Percentiles rank a stretch among this genome's conserved stretches.
Evolutionary conservation across 148 eudicot genomes (phyloP).

Genomic region (Polygonum aviculare): DNA sequence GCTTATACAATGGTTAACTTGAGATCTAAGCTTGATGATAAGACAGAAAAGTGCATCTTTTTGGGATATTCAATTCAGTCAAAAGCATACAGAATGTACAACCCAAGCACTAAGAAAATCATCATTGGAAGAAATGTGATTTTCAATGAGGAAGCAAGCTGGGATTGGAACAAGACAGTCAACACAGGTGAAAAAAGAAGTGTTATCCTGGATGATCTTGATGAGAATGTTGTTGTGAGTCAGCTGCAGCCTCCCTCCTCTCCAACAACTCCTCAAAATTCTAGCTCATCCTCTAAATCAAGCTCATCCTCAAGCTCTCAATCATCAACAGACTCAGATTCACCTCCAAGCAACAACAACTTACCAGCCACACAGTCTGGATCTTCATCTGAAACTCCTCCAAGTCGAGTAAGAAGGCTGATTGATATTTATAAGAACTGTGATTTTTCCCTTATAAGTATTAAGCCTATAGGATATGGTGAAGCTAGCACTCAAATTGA

Average conservation of each 20-base stretch:
- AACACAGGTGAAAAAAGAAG: no score
- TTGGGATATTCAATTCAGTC: neutral
- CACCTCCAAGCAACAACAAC: neutral
- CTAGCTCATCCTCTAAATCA: no score
- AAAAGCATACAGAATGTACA: slow-evolving; percentile 15
- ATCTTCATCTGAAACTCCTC: neutral
- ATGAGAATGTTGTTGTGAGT: no score
- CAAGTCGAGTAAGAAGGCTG: neutral
- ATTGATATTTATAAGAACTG: neutral
- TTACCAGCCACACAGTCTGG: neutral
- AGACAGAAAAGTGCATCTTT: slow-evolving; percentile 2
- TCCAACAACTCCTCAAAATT: neutral
- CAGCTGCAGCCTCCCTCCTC: no score
- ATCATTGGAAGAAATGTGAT: slow-evolving; percentile 9
- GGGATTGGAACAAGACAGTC: neutral
- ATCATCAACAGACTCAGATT: neutral
- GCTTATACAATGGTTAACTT: neutral
- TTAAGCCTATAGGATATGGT: no score
- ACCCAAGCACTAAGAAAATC: neutral
- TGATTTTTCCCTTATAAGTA: no score
- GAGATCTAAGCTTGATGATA: slow-evolving; percentile 15
- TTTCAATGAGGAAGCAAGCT: slow-evolving; percentile 14
- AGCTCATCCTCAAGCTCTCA: neutral
- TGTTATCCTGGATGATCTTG: neutral
- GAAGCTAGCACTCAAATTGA: neutral